These are phyloP conservation scores for Choanephora cucurbitarum DNA, from an alignment of 371 early-diverging fungal genomes.

Conservation along the genomic window DNA sequence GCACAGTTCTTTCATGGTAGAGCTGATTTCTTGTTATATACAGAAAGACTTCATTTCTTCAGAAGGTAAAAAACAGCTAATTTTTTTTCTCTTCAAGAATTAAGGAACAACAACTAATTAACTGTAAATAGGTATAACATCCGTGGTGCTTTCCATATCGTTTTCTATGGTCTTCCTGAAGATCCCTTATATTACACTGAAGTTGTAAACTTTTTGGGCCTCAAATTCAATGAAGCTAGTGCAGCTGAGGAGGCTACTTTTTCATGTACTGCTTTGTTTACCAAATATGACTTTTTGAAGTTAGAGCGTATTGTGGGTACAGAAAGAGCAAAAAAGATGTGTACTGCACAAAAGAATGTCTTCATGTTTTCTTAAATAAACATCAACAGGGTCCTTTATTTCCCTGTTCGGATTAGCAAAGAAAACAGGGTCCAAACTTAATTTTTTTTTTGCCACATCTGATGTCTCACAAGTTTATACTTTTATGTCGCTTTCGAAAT, in stretches of 20 bases:
- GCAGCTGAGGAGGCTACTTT: constrained; percentile 60
- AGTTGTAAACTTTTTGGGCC: constrained; percentile 68
- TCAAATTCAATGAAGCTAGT: constrained; percentile 51
- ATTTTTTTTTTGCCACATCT: no score
- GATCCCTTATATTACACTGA: constrained; percentile 90
- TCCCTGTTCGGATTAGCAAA: not conserved
- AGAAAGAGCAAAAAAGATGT: constrained; percentile 73
- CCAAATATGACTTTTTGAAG: constrained; percentile 82
- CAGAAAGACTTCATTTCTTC: constrained; percentile 96
- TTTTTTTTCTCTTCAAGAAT: no score
- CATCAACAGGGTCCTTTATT: not conserved
- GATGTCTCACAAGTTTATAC: no score
- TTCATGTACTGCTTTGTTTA: constrained; percentile 74
- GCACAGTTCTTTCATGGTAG: constrained; percentile 80
- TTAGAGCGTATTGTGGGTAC: constrained; percentile 92
- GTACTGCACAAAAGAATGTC: constrained; percentile 68
- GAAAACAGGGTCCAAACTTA: not conserved
- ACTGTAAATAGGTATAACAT: constrained; percentile 65
- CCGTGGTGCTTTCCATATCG: constrained; percentile 80
- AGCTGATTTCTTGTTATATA: constrained; percentile 76
- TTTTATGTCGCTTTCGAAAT: no score
- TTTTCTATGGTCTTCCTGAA: constrained; percentile 91
- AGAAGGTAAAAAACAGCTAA: constrained; percentile 61
- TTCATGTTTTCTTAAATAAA: constrained; percentile 66
- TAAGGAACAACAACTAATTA: no score